Conservation (phyloP, 371 early-diverging fungal genomes). For the Mucor piriformis region DNA sequence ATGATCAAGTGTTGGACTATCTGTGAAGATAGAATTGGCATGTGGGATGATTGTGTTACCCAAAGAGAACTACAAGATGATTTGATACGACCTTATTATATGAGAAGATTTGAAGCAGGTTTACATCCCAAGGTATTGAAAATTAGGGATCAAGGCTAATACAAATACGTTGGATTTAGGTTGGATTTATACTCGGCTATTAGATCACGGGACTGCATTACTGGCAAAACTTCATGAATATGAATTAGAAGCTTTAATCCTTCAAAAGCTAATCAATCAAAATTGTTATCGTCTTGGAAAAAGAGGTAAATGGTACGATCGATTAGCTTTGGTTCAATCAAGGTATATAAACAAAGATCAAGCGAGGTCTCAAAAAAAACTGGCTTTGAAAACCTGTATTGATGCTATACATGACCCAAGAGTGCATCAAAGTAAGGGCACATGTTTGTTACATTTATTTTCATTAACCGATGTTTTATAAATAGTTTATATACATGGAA, state of each 20-base stretch:
- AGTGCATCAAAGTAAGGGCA: slow-evolving; percentile 50
- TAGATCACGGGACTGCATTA: slow-evolving; percentile 57
- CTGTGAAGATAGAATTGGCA: slow-evolving; percentile 43
- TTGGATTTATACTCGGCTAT: slow-evolving; percentile 65
- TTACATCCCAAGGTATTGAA: slow-evolving; percentile 23
- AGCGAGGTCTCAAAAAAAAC: slow-evolving; percentile 45
- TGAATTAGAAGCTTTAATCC: slow-evolving; percentile 56
- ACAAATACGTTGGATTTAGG: too few relatives aligned
- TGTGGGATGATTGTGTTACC: slow-evolving; percentile 44
- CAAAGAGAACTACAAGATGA: slow-evolving; percentile 7
- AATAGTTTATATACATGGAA: slow-evolving; percentile 36
- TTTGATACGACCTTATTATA: slow-evolving; percentile 36
- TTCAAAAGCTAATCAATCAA: slow-evolving; percentile 65
- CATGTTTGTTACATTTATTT: background rate
- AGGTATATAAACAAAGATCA: slow-evolving; percentile 45
- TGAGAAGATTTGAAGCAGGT: slow-evolving; percentile 54
- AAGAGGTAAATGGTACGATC: slow-evolving; percentile 76
- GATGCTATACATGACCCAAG: slow-evolving; percentile 57
- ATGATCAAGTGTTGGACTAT: slow-evolving; percentile 31
- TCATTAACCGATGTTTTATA: background rate
- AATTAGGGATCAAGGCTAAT: slow-evolving; percentile 5
- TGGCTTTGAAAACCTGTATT: slow-evolving; percentile 56
- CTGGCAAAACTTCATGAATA: slow-evolving; percentile 65
- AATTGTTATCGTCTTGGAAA: slow-evolving; percentile 55
- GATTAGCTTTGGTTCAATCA: slow-evolving; percentile 64